phyloP scores from a whole-genome alignment of 164 flowering plant species.

The Hamamelis virginiana region DNA sequence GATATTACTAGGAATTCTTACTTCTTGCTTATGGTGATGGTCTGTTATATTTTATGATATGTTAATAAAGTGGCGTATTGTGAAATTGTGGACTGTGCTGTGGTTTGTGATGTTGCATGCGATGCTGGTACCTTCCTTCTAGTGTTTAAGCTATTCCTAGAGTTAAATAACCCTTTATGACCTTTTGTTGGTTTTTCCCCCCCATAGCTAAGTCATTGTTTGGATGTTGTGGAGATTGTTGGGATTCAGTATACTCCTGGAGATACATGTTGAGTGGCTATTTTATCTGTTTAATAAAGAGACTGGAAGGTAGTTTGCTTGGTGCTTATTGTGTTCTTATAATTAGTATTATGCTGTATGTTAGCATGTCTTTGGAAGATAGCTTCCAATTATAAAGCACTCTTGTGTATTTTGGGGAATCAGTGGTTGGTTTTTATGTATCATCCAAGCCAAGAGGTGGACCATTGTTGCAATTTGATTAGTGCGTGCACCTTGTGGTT shows the following conservation, averaged over 20 bases:
- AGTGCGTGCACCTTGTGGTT: neutral
- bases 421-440: neutral
- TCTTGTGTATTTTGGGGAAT: neutral
- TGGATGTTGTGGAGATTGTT: neutral
- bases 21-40: too few relatives aligned
- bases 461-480: neutral
- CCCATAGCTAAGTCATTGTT: too few relatives aligned
- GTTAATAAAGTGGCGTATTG: too few relatives aligned
- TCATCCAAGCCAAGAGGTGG: neutral
- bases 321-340: neutral
- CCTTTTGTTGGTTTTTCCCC: too few relatives aligned
- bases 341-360: neutral
- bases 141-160: too few relatives aligned
- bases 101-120: too few relatives aligned
- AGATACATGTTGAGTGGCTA: neutral
- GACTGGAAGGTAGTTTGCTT: neutral
- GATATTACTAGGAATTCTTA: too few relatives aligned
- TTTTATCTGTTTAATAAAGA: neutral
- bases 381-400: neutral
- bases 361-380: neutral
- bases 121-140: too few relatives aligned
- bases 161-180: too few relatives aligned
- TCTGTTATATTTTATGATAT: too few relatives aligned
- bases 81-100: too few relatives aligned
- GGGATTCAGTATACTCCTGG: neutral